Percentiles rank a stretch among this genome's conserved stretches.
These are phyloP conservation scores for Clitopilus hobsonii DNA, from an alignment of 768 basidiomycete genomes.

Conservation along the genomic window DNA sequence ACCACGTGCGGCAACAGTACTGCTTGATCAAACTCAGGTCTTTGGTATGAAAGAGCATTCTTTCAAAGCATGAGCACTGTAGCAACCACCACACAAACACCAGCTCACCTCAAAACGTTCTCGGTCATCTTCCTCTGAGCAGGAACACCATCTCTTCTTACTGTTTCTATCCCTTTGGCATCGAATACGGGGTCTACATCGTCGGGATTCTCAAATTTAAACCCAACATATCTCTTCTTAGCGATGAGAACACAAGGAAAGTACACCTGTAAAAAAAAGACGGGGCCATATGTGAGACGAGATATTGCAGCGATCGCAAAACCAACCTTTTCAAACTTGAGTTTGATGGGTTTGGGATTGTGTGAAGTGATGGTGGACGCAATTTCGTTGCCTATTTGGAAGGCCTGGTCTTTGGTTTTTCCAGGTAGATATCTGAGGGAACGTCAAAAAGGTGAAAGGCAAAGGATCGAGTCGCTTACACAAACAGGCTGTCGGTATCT, in stretches of 20 bases:
- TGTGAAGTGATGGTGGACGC: conserved; percentile 78
- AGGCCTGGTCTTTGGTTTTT: conserved; percentile 90
- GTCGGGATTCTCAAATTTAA: conserved; percentile 85
- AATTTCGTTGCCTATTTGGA: conserved; percentile 89
- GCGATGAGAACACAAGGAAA: conserved; percentile 93
- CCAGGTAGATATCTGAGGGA: conserved; percentile 68
- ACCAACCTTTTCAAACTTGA: conserved; percentile 94
- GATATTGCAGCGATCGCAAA: neutral
- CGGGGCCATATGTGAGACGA: neutral
- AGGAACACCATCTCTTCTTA: conserved; percentile 85
- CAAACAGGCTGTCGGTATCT: conserved; percentile 94
- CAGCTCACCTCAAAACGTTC: conserved; percentile 75
- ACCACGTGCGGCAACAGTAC: conserved; percentile 83
- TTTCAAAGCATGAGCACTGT: conserved; percentile 22
- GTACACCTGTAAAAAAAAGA: conserved; percentile 63
- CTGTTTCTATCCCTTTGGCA: conserved; percentile 97
- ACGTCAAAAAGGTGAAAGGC: neutral
- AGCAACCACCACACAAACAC: neutral
- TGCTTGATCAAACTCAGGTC: conserved; percentile 87
- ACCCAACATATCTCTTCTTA: conserved; percentile 98
- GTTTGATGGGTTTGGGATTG: conserved; percentile 89
- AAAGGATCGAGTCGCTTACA: conserved; percentile 32
- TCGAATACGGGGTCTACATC: conserved; percentile 81
- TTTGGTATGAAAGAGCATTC: conserved; percentile 86
- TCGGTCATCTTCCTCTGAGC: conserved; percentile 95